phyloP scores from a whole-genome alignment of 352 stramenopile genomes.

The Globisporangium ultimum region DNA sequence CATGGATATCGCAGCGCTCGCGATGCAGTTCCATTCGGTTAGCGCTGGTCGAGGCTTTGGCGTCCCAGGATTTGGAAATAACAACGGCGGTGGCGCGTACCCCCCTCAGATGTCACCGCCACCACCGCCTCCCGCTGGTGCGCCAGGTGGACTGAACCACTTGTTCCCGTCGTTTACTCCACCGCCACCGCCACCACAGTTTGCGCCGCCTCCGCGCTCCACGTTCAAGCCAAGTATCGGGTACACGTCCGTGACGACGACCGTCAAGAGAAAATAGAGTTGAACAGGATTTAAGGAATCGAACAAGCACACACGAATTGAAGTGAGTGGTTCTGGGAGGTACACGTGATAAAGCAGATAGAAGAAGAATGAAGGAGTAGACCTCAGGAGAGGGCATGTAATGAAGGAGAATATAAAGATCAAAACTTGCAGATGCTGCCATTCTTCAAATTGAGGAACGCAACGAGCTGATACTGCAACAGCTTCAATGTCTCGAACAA shows the following conservation, averaged over 20 bases:
- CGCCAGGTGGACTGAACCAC: constrained; percentile 14
- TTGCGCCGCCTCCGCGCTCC: constrained; percentile 19
- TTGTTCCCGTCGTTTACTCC: constrained; percentile 36
- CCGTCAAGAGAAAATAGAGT: constrained; percentile 54
- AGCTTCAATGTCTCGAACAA: too few relatives aligned
- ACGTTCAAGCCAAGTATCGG: constrained; percentile 77
- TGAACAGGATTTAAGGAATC: too few relatives aligned
- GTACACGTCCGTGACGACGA: constrained; percentile 70
- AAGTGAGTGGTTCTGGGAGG: too few relatives aligned
- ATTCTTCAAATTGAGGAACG: too few relatives aligned
- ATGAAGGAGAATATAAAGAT: too few relatives aligned
- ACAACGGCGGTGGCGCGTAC: constrained; percentile 3
- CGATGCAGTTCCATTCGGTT: constrained; percentile 74
- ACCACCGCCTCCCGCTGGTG: constrained; percentile 13
- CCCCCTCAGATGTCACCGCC: constrained; percentile 27
- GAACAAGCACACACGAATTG: too few relatives aligned
- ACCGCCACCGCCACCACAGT: constrained; percentile 31
- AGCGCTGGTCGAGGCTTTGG: constrained; percentile 21
- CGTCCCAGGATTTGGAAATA: constrained; percentile 22
- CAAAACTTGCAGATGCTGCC: too few relatives aligned
- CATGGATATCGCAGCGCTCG: constrained; percentile 63
- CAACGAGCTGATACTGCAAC: too few relatives aligned
- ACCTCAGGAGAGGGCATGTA: too few relatives aligned
- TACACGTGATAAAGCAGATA: too few relatives aligned
- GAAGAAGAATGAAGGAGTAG: too few relatives aligned